A percentile compares a stretch with the other conserved stretches of the same genome.
phyloP scores from a whole-genome alignment of 139 green algal species.

The Tetraselmis striata region DNA sequence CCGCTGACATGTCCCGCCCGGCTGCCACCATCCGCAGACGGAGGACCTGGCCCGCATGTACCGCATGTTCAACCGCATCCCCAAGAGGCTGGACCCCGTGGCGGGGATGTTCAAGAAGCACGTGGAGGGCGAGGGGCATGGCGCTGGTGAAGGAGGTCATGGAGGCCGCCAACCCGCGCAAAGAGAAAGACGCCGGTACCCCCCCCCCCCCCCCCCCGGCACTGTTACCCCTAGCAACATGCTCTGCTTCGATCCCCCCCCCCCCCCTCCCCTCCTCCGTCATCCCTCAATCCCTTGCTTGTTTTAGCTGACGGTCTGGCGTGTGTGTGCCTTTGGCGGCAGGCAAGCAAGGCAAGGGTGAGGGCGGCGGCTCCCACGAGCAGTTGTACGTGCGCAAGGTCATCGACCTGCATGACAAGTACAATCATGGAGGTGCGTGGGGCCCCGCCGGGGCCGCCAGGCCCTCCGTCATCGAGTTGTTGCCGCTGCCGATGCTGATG shows the following conservation, averaged over 20 bases:
- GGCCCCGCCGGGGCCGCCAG: no score
- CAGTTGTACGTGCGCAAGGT: conserved; percentile 83
- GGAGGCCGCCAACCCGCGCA: conserved; percentile 51
- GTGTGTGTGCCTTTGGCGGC: conserved; percentile 7
- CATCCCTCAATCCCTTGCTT: no score
- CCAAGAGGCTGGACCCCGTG: conserved; percentile 86
- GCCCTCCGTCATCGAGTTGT: no score
- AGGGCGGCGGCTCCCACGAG: conserved; percentile 41
- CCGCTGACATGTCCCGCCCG: no score
- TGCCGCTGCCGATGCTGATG: no score
- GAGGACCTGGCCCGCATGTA: conserved; percentile 94
- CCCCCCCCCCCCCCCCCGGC: no score
- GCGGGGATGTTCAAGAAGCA: conserved; percentile 89
- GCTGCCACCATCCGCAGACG: no score
- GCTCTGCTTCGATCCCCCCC: no score
- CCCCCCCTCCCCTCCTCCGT: no score
- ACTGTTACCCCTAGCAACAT: no score
- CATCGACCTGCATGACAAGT: no score
- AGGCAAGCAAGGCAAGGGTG: neutral
- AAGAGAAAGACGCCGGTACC: conserved; percentile 62
- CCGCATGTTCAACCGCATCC: conserved; percentile 89
- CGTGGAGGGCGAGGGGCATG: conserved; percentile 87
- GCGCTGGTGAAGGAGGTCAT: conserved; percentile 71
- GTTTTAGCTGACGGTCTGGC: neutral
- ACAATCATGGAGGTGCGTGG: conserved; percentile 35